These are phyloP conservation scores for Pseudohalonectria lignicola DNA, from an alignment of 2,329 filamentous ascomycete species.

Conservation along the genomic window DNA sequence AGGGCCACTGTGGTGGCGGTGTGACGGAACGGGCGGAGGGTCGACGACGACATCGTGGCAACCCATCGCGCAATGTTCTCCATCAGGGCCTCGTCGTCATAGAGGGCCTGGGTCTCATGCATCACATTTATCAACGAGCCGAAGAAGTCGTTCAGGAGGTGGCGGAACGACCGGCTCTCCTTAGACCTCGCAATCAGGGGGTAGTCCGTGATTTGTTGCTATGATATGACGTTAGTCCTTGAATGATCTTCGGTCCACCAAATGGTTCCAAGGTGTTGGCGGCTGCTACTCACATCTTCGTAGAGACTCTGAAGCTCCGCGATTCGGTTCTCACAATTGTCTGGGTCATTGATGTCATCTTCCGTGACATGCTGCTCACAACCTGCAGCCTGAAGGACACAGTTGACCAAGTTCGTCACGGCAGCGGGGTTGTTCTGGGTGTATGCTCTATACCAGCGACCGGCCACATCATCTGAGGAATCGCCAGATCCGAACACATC, in stretches of 20 bases:
- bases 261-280: too few relatives aligned
- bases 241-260: too few relatives aligned
- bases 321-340: slow-evolving; percentile 70
- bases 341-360: slow-evolving; percentile 80
- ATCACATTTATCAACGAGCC: slow-evolving; percentile 63
- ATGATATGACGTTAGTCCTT: background rate
- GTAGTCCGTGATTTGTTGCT: slow-evolving; percentile 78
- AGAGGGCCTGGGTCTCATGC: slow-evolving; percentile 72
- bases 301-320: slow-evolving; percentile 82
- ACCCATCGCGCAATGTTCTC: slow-evolving; percentile 90
- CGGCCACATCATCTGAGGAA: slow-evolving; percentile 42
- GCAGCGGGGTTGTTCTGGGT: slow-evolving; percentile 40
- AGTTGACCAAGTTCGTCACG: slow-evolving; percentile 54
- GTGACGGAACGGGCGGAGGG: slow-evolving; percentile 82
- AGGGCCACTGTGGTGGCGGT: slow-evolving; percentile 81
- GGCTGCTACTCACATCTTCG: slow-evolving; percentile 60
- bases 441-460: slow-evolving; percentile 50
- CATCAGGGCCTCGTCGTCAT: slow-evolving; percentile 64
- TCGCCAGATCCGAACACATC: slow-evolving; percentile 53
- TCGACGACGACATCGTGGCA: slow-evolving; percentile 79
- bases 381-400: slow-evolving; percentile 61
- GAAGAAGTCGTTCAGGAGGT: slow-evolving; percentile 70
- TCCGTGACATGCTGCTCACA: slow-evolving; percentile 68
- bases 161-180: slow-evolving; percentile 65
- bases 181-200: slow-evolving; percentile 78